Conservation (phyloP, 257 asterid genomes). For the Ligustrum vulgare region DNA sequence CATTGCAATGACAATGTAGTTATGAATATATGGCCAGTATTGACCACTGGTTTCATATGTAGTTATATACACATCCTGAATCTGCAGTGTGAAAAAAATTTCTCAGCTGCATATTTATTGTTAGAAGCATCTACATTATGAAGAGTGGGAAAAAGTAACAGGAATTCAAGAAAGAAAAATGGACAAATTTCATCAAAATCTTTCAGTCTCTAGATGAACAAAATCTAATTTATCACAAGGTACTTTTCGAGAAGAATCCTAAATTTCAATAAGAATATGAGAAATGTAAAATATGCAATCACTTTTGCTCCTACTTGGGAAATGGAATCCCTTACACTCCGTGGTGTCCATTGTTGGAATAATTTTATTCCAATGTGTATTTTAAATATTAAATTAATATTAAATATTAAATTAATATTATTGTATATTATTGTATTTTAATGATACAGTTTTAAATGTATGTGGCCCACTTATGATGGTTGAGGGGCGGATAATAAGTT, state of each 20-base stretch:
- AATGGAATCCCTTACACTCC: not conserved
- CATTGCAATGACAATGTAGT: conserved; percentile 69
- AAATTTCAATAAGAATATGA: not conserved
- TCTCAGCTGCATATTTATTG: conserved; percentile 4
- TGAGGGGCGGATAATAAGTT: too few relatives aligned
- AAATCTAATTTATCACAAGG: too few relatives aligned
- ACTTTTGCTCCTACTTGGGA: not conserved
- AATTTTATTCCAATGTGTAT: too few relatives aligned
- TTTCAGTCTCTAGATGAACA: not conserved
- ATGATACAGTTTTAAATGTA: too few relatives aligned
- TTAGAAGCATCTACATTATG: not conserved
- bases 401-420: too few relatives aligned
- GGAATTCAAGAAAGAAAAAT: not conserved
- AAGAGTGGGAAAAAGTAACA: conserved; percentile 7
- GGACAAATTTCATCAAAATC: not conserved
- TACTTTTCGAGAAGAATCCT: too few relatives aligned
- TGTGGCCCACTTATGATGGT: too few relatives aligned
- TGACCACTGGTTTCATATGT: conserved; percentile 87
- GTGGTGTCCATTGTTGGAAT: not conserved
- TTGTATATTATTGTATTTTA: too few relatives aligned
- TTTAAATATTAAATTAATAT: too few relatives aligned
- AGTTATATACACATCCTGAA: conserved; percentile 77
- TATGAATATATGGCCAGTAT: conserved; percentile 91
- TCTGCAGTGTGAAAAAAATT: conserved; percentile 45
- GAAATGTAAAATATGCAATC: not conserved